Percentiles rank a stretch among this genome's conserved stretches.
phyloP scores from a whole-genome alignment of 2,329 filamentous ascomycete species.

The Aspergillus hortae region DNA sequence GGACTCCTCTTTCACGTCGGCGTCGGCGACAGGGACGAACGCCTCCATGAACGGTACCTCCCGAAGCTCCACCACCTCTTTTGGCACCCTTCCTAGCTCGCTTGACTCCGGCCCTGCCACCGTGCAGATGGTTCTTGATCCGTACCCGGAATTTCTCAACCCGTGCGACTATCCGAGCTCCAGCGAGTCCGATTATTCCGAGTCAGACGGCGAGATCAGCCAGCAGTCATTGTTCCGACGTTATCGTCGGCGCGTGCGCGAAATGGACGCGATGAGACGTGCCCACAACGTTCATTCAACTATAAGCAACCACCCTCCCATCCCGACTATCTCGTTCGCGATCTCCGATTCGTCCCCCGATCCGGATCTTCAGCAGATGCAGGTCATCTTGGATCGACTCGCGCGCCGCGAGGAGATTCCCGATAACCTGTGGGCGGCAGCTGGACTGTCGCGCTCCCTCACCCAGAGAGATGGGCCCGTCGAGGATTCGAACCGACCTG shows the following conservation, averaged over 20 bases:
- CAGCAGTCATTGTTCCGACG: conserved; percentile 17
- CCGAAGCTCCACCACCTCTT: conserved; percentile 40
- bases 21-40: conserved; percentile 27
- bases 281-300: conserved; percentile 26
- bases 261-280: conserved; percentile 19
- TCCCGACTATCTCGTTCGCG: conserved; percentile 30
- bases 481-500: conserved; percentile 20
- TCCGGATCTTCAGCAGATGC: conserved; percentile 59
- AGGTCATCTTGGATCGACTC: conserved; percentile 67
- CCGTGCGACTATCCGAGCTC: conserved; percentile 37
- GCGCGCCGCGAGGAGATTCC: conserved; percentile 71
- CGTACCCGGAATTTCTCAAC: conserved; percentile 32
- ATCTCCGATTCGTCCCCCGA: conserved; percentile 28
- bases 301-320: conserved; percentile 31
- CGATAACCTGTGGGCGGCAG: conserved; percentile 76
- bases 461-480: conserved; percentile 25
- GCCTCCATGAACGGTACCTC: conserved; percentile 20
- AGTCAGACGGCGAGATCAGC: conserved; percentile 26
- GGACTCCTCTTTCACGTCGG: conserved; percentile 76
- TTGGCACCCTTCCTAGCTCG: conserved; percentile 39
- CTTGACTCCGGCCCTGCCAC: conserved; percentile 17
- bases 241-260: conserved; percentile 15
- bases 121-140: conserved; percentile 29
- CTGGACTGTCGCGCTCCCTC: conserved; percentile 60
- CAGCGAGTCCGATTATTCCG: conserved; percentile 30